Percentiles rank a stretch among this genome's conserved stretches.
phyloP scores from a whole-genome alignment of 192 early-diverging fungal species.

The Podila epigama region DNA sequence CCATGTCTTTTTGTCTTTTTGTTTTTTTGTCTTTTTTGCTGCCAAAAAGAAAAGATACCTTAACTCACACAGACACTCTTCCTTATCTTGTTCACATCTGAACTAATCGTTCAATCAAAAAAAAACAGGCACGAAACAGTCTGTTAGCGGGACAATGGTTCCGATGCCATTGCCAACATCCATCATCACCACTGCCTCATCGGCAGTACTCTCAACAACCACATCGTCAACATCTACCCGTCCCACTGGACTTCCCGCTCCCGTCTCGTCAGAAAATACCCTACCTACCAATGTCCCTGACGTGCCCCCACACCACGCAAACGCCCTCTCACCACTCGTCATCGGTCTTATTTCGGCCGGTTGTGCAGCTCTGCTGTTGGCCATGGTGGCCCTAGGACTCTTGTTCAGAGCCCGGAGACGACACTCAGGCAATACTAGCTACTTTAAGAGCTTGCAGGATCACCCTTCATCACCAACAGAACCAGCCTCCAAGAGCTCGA shows the following conservation, averaged over 20 bases:
- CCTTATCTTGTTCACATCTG: too few species aligned
- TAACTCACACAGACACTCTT: background rate
- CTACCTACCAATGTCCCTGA: background rate
- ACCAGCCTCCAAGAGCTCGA: constrained; percentile 2
- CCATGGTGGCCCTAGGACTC: constrained; percentile 16
- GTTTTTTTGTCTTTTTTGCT: background rate
- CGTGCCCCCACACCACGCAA: background rate
- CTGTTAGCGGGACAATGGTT: constrained; percentile 16
- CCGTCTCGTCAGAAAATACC: background rate
- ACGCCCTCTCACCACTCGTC: constrained; percentile 29
- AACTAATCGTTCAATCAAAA: too few species aligned
- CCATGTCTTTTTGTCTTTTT: too few species aligned
- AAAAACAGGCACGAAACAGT: constrained; percentile 32
- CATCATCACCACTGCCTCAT: background rate
- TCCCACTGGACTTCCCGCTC: background rate
- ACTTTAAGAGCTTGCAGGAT: constrained; percentile 36
- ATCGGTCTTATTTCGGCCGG: constrained; percentile 41
- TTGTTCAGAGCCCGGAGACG: constrained; percentile 21
- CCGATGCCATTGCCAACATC: constrained; percentile 4
- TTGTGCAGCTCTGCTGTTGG: constrained; percentile 14
- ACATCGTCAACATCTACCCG: background rate
- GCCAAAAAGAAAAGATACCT: background rate
- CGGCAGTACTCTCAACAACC: background rate
- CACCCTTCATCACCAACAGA: constrained; percentile 30
- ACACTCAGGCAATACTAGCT: constrained; percentile 9